Evolutionary conservation across 371 early-diverging fungal species (phyloP).

Genomic region (Sporodiniella umbellata): DNA sequence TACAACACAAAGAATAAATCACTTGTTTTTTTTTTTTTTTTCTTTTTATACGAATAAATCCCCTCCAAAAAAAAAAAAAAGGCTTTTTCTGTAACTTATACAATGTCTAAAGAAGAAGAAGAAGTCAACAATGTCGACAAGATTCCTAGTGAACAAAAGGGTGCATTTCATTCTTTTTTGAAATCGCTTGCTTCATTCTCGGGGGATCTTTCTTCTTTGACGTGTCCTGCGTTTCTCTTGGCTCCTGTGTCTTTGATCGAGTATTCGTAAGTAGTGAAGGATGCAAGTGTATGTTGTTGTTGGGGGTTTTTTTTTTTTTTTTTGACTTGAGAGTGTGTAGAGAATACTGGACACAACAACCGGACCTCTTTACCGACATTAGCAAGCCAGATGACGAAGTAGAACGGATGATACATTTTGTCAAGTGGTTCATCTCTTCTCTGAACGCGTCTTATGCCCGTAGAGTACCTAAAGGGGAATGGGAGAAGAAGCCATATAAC

Average conservation of each 20-base stretch:
- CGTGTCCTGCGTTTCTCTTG: constrained; percentile 73
- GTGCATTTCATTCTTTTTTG: constrained; percentile 66
- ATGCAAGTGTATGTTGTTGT: no score
- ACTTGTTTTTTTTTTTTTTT: constrained; percentile 5
- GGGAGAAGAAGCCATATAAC: constrained; percentile 84
- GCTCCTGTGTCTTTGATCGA: constrained; percentile 72
- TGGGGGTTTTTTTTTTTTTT: no score
- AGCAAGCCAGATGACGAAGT: constrained; percentile 54
- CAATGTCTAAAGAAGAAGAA: constrained; percentile 14
- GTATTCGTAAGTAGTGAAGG: constrained; percentile 55
- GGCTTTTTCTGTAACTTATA: constrained; percentile 6
- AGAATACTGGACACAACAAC: constrained; percentile 72
- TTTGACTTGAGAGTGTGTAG: constrained; percentile 34
- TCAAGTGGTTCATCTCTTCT: constrained; percentile 77
- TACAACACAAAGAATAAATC: neutral
- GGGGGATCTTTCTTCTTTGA: constrained; percentile 72
- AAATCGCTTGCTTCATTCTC: constrained; percentile 71
- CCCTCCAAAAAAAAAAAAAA: constrained; percentile 1
- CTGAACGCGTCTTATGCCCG: constrained; percentile 67
- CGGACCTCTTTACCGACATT: constrained; percentile 67
- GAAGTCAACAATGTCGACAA: constrained; percentile 45
- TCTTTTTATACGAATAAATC: neutral
- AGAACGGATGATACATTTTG: constrained; percentile 66
- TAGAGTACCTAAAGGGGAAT: constrained; percentile 48
- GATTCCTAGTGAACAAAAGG: constrained; percentile 63